Conservation (phyloP, 345 rosid genomes). For the Arabidopsis arenosa region DNA sequence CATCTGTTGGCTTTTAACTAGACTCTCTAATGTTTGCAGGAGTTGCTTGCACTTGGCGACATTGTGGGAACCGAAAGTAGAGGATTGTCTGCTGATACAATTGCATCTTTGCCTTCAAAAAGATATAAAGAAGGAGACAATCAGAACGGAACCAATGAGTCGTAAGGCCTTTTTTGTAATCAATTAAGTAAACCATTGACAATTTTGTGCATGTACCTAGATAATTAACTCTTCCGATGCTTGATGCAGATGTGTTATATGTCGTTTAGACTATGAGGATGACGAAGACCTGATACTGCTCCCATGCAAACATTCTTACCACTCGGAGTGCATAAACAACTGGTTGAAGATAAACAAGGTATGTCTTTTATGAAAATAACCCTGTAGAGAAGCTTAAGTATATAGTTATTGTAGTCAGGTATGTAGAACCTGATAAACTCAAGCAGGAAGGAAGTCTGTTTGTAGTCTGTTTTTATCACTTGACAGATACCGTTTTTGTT, state of each 20-base stretch:
- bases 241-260: slow-evolving; percentile 82
- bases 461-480: slow-evolving; percentile 1
- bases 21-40: slow-evolving; percentile 52
- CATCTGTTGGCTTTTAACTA: slow-evolving; percentile 7
- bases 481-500: background rate
- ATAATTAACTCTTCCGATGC: slow-evolving; percentile 17
- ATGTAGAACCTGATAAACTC: slow-evolving; percentile 7
- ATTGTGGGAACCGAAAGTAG: slow-evolving; percentile 90
- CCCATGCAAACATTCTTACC: slow-evolving; percentile 94
- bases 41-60: slow-evolving; percentile 91
- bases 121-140: slow-evolving; percentile 70
- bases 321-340: slow-evolving; percentile 87
- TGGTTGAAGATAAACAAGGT: slow-evolving; percentile 98
- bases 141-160: slow-evolving; percentile 83
- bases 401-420: background rate
- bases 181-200: slow-evolving; percentile 13
- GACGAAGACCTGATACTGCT: slow-evolving; percentile 80
- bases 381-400: background rate
- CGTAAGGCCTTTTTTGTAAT: slow-evolving; percentile 57
- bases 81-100: slow-evolving; percentile 81
- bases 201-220: slow-evolving; percentile 4
- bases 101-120: slow-evolving; percentile 81
- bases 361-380: background rate
- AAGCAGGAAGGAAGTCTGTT: background rate
- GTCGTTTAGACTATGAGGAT: slow-evolving; percentile 90